Evolutionary conservation across 805 yeast genomes (phyloP).

Genomic region (Wickerhamiella lipophila): DNA sequence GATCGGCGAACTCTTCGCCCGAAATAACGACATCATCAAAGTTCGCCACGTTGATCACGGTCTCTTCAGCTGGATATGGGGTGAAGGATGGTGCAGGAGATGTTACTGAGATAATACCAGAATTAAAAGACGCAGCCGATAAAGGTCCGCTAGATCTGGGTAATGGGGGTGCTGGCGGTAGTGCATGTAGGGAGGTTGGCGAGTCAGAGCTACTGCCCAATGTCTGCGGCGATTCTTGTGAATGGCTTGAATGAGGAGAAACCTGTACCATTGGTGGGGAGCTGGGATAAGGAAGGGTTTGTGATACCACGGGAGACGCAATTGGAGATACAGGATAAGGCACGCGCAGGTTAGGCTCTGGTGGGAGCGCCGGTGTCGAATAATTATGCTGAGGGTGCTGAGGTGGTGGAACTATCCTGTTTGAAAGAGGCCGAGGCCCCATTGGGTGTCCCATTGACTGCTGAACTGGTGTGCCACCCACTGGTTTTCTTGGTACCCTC

Average conservation of each 20-base stretch:
- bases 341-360: neutral
- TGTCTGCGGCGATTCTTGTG: neutral
- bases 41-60: neutral
- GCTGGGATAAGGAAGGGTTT: neutral
- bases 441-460: neutral
- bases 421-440: conserved; percentile 9
- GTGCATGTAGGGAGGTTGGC: neutral
- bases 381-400: conserved; percentile 5
- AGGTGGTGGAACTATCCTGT: conserved; percentile 1
- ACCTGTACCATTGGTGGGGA: neutral
- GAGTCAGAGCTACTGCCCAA: neutral
- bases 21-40: conserved; percentile 1
- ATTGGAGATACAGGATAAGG: neutral
- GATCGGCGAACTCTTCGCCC: conserved; percentile 2
- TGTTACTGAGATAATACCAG: neutral
- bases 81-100: neutral
- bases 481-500: conserved; percentile 4
- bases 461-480: neutral
- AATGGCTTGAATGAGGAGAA: neutral
- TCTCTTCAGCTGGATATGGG: neutral
- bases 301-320: neutral
- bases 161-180: neutral
- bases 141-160: neutral
- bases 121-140: neutral
- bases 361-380: neutral